These are phyloP conservation scores for Lupinus albus DNA, from an alignment of 306 rosid genomes.

Conservation along the genomic window DNA sequence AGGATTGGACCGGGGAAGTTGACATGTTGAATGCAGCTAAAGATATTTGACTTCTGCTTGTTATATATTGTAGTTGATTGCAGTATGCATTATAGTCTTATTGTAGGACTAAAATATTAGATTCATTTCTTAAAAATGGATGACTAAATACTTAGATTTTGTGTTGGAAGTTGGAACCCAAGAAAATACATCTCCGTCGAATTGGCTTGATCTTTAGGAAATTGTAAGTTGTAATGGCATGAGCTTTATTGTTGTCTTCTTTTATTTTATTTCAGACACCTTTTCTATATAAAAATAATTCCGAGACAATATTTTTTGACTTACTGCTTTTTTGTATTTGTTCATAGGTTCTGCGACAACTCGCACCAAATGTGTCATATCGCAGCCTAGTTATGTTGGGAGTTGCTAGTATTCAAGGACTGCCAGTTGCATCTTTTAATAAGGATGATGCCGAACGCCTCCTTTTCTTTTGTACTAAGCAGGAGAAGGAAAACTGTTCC, in stretches of 20 bases:
- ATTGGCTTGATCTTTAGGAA: slow-evolving; percentile 36
- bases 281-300: background rate
- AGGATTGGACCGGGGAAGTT: background rate
- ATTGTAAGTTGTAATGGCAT: background rate
- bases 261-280: background rate
- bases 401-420: slow-evolving; percentile 88
- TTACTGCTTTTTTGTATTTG: slow-evolving; percentile 36
- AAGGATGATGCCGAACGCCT: slow-evolving; percentile 86
- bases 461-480: slow-evolving; percentile 73
- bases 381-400: slow-evolving; percentile 88
- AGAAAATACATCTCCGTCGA: background rate
- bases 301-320: slow-evolving; percentile 30
- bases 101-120: background rate
- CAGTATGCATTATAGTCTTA: background rate
- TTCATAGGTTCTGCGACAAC: slow-evolving; percentile 88
- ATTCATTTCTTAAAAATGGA: background rate
- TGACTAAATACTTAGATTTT: background rate
- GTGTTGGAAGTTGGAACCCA: background rate
- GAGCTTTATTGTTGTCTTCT: background rate
- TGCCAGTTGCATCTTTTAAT: slow-evolving; percentile 84
- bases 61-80: background rate
- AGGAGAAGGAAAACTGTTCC: slow-evolving; percentile 39
- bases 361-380: slow-evolving; percentile 80
- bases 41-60: slow-evolving; percentile 13
- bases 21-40: background rate